phyloP scores from a whole-genome alignment of 2,329 filamentous ascomycete genomes.

The Calonectria crousiana region DNA sequence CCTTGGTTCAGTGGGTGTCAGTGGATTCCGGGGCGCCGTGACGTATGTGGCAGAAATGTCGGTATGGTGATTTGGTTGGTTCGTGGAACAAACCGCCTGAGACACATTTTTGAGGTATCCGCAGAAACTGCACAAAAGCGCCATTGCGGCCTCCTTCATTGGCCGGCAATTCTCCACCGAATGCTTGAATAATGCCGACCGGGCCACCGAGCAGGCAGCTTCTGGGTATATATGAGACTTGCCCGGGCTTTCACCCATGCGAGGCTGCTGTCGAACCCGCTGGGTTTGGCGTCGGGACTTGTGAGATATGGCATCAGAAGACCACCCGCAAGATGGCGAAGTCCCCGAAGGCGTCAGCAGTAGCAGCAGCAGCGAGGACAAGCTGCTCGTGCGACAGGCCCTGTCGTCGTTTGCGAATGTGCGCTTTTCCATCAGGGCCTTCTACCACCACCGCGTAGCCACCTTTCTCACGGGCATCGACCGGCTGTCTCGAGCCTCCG shows the following conservation, averaged over 20 bases:
- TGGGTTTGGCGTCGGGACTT: neutral
- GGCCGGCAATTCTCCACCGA: neutral
- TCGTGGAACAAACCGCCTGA: neutral
- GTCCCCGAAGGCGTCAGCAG: neutral
- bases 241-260: neutral
- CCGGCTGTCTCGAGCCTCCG: neutral
- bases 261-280: neutral
- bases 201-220: neutral
- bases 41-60: conserved; percentile 9
- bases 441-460: neutral
- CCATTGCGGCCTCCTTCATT: neutral
- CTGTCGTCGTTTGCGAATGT: neutral
- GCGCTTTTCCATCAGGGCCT: neutral
- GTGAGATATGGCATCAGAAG: neutral
- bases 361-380: neutral
- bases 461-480: neutral
- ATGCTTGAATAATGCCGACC: neutral
- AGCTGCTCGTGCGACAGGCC: neutral
- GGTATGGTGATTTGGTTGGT: neutral
- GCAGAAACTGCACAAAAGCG: neutral
- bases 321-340: neutral
- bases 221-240: conserved; percentile 3
- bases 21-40: neutral
- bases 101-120: conserved; percentile 9
- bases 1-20: neutral